Conservation (phyloP, 2,329 filamentous ascomycete species). For the Colletotrichum abscissum region DNA sequence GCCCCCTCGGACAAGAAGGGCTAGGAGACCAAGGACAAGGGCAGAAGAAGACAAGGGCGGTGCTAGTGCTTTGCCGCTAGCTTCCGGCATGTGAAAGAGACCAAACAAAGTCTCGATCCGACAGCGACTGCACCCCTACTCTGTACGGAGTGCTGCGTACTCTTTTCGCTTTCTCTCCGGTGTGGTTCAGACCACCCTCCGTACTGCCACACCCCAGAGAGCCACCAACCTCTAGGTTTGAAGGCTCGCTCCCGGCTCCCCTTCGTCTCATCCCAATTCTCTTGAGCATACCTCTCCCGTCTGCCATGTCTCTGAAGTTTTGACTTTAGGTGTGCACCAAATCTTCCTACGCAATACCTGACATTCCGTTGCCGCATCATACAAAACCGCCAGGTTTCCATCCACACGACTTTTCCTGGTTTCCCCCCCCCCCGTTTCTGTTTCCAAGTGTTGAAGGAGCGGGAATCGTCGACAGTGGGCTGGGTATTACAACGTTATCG, state of each 20-base stretch:
- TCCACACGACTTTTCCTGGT: background rate
- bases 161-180: slow-evolving; percentile 8
- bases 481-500: slow-evolving; percentile 25
- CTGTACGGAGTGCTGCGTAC: too few species aligned
- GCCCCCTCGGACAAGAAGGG: slow-evolving; percentile 5
- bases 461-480: slow-evolving; percentile 16
- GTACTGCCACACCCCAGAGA: slow-evolving; percentile 11
- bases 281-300: slow-evolving; percentile 32
- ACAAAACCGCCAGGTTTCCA: slow-evolving; percentile 30
- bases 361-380: slow-evolving; percentile 21
- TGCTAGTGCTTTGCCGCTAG: slow-evolving; percentile 30
- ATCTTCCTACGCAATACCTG: slow-evolving; percentile 11
- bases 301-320: slow-evolving; percentile 26
- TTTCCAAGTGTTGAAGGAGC: slow-evolving; percentile 9
- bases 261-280: slow-evolving; percentile 36
- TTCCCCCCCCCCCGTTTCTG: background rate
- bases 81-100: slow-evolving; percentile 31
- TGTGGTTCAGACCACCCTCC: slow-evolving; percentile 24
- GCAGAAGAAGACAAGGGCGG: slow-evolving; percentile 21
- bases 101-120: slow-evolving; percentile 16
- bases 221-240: slow-evolving; percentile 30
- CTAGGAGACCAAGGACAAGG: slow-evolving; percentile 24
- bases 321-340: slow-evolving; percentile 27
- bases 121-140: background rate
- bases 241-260: slow-evolving; percentile 34